phyloP scores from a whole-genome alignment of 164 flowering plant species.

The Sedum album region DNA sequence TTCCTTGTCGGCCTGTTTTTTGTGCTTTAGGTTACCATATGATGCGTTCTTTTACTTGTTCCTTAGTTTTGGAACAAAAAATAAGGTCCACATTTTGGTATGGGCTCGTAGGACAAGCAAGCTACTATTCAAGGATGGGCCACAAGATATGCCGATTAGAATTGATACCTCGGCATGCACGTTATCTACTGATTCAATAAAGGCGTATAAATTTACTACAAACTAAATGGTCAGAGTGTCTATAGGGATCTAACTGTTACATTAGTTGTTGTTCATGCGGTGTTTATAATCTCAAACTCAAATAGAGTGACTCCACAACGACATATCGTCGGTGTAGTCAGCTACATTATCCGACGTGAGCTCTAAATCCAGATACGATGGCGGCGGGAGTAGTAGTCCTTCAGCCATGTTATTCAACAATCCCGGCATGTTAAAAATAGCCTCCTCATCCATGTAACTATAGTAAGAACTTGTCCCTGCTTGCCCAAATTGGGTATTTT shows the following conservation, averaged over 20 bases:
- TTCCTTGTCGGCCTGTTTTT: no score
- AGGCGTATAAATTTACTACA: background rate
- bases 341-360: background rate
- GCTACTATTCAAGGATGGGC: no score
- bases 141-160: no score
- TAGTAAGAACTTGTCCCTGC: background rate
- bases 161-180: no score
- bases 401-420: conserved; percentile 11
- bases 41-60: no score
- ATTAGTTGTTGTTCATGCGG: background rate
- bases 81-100: no score
- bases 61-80: no score
- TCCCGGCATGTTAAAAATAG: conserved; percentile 9
- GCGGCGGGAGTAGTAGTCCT: conserved; percentile 10
- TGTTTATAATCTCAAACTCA: background rate
- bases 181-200: no score
- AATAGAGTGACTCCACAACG: conserved; percentile 10
- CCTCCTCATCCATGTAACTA: conserved; percentile 7
- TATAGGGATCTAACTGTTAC: background rate
- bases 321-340: background rate
- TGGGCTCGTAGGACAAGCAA: no score
- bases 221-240: background rate
- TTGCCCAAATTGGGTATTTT: no score
- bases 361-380: background rate
- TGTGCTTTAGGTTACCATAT: no score